A percentile compares a stretch with the other conserved stretches of the same genome.
phyloP scores from a whole-genome alignment of 352 stramenopile genomes.

The Pythium aquatile region DNA sequence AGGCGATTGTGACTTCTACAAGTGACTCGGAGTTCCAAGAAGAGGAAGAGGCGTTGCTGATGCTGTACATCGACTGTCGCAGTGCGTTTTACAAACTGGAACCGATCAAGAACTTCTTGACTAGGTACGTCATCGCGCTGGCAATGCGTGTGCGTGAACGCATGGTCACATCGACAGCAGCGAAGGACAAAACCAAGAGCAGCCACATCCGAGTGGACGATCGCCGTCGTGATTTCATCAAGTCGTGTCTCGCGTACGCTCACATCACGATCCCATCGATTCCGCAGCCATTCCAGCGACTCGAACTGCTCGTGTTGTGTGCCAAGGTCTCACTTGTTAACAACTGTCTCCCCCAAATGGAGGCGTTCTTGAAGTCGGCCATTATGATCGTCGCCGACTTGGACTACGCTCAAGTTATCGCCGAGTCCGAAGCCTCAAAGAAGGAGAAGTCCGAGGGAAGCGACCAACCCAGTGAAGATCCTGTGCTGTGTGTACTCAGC shows the following conservation, averaged over 20 bases:
- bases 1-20: not conserved
- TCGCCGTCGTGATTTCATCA: conserved; percentile 69
- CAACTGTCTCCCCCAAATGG: conserved; percentile 83
- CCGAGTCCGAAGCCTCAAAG: not conserved
- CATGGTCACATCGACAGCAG: conserved; percentile 13
- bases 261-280: conserved; percentile 91
- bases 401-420: conserved; percentile 26
- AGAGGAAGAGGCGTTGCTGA: conserved; percentile 79
- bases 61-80: conserved; percentile 87
- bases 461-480: not conserved
- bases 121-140: conserved; percentile 55
- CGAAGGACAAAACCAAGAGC: conserved; percentile 17
- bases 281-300: conserved; percentile 36
- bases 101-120: conserved; percentile 57
- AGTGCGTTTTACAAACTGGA: conserved; percentile 88
- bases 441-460: not conserved
- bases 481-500: conserved; percentile 31
- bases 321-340: conserved; percentile 70
- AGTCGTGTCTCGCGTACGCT: conserved; percentile 87
- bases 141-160: conserved; percentile 55
- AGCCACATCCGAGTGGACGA: conserved; percentile 22
- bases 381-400: conserved; percentile 80
- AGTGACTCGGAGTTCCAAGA: conserved; percentile 36
- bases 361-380: conserved; percentile 77
- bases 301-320: conserved; percentile 65